A percentile compares a stretch with the other conserved stretches of the same genome.
These are phyloP conservation scores for Gossypium australe DNA, from an alignment of 345 rosid species.

Conservation along the genomic window DNA sequence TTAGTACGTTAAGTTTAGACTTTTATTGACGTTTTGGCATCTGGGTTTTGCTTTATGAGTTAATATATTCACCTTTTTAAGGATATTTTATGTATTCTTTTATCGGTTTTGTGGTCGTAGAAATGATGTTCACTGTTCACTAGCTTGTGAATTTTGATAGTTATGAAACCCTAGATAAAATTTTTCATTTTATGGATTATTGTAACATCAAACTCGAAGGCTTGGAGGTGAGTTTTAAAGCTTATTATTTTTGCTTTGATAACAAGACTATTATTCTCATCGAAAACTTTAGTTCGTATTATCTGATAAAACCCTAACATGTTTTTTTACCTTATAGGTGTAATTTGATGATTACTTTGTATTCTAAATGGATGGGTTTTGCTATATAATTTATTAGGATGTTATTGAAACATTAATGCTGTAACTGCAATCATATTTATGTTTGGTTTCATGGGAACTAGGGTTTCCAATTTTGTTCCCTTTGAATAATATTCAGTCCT, in stretches of 20 bases:
- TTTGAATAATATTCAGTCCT: slow-evolving; percentile 17
- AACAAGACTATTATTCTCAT: slow-evolving; percentile 1
- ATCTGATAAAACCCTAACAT: slow-evolving; percentile 47
- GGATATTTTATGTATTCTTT: slow-evolving; percentile 29
- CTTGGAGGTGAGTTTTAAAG: slow-evolving; percentile 18
- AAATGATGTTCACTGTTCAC: slow-evolving; percentile 31
- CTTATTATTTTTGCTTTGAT: slow-evolving; percentile 6
- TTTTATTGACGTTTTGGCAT: slow-evolving; percentile 20
- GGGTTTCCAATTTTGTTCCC: slow-evolving; percentile 36
- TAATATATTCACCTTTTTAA: slow-evolving; percentile 31
- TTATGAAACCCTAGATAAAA: slow-evolving; percentile 42
- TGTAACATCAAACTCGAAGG: slow-evolving; percentile 12
- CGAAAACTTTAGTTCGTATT: slow-evolving; percentile 10
- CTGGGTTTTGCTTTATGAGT: slow-evolving; percentile 35
- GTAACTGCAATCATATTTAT: slow-evolving; percentile 12
- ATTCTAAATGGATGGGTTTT: slow-evolving; percentile 17
- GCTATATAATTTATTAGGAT: slow-evolving; percentile 6
- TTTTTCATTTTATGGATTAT: slow-evolving; percentile 16
- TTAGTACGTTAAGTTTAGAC: slow-evolving; percentile 38
- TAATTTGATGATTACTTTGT: slow-evolving; percentile 23
- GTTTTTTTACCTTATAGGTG: slow-evolving; percentile 10
- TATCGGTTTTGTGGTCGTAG: slow-evolving; percentile 17
- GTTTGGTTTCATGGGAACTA: slow-evolving; percentile 30
- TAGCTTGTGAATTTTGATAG: slow-evolving; percentile 22
- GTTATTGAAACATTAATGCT: slow-evolving; percentile 12